Base-by-base conservation (phyloP, 495 filamentous ascomycete species). In the Podospora appendiculata region DNA sequence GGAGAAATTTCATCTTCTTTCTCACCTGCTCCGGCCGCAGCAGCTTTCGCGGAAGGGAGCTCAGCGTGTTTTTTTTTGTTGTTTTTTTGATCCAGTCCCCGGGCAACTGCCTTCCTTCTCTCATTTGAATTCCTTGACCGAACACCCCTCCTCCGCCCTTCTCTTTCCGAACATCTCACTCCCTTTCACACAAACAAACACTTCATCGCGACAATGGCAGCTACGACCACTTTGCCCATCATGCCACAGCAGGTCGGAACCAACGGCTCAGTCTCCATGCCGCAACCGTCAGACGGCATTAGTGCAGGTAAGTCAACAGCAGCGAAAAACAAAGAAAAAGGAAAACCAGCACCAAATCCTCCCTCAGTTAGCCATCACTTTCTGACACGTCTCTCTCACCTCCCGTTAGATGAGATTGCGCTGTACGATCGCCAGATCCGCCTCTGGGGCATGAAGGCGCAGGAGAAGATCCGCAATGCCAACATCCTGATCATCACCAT, bases 351-450 rank as follows among this genome's bases (percentile, higher is more conserved):
- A 19, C 13, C n/a, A 33, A 25, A 7, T 35, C 32, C 16, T 41
- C 6, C 8, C 17, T 11, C 7, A 4, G 16, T 8, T 17, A 32
- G 17, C 11, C 2, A 7, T 51, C 34, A 40, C 14, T 14, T 42
- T 16, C 33, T 39, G 10, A 25, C 53, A 42, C 47, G 17, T 6
- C 4, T 11, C 41, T 50, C 13, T 43, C 48, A 5, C 3, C 14
- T 43, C 32, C 8, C 13, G 41, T 25, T 56, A 94, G 93, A 96
- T 71, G 93, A 98, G 63, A 95, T 97, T 61, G 94, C 94, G 38
- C 81, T 98, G 18, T 98, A 98, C 70, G 93, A 98, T 69, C 86
- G 93, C 17, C 93, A 98, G 68, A 96, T 97, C 61, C 88, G 93
- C n/a, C 82, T 98, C 32, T 98, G 93, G 93, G 93, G 93, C 47